phyloP scores from a whole-genome alignment of 495 filamentous ascomycete genomes.

The Durotheca rogersii region DNA sequence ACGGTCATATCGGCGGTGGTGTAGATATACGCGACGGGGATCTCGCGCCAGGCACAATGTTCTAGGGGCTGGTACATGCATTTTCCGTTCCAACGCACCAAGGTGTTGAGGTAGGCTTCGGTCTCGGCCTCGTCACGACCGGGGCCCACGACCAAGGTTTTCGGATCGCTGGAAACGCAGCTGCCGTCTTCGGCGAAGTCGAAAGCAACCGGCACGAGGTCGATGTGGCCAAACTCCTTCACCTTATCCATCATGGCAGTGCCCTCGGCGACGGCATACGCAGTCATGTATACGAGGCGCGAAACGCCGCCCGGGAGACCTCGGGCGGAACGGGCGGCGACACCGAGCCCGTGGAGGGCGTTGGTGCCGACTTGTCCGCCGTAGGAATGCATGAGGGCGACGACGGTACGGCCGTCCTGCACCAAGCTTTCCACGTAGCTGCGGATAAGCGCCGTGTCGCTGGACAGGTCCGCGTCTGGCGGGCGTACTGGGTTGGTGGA shows the following conservation, averaged over 20 bases:
- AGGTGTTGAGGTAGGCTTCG: conserved; percentile 19
- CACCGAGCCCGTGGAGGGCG: conserved; percentile 29
- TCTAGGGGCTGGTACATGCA: conserved; percentile 24
- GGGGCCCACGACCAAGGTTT: conserved; percentile 2
- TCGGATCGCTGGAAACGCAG: conserved; percentile 29
- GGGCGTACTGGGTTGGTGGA: conserved; percentile 27
- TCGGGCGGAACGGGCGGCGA: conserved; percentile 2
- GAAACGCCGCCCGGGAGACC: conserved; percentile 27
- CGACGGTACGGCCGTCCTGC: conserved; percentile 22
- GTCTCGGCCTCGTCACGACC: conserved; percentile 7
- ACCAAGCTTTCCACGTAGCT: conserved; percentile 31
- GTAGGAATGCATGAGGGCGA: conserved; percentile 41
- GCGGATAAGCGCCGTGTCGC: conserved; percentile 33
- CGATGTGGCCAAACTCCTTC: conserved; percentile 31
- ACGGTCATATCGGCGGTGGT: conserved; percentile 39
- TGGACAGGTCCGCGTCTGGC: conserved; percentile 29
- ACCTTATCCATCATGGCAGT: conserved; percentile 34
- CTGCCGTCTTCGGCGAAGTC: conserved; percentile 34
- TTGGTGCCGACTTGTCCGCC: conserved; percentile 39
- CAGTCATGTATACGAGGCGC: conserved; percentile 39
- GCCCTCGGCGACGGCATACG: conserved; percentile 27
- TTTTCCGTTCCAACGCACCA: conserved; percentile 39
- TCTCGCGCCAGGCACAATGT: conserved; percentile 37
- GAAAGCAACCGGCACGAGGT: conserved; percentile 35
- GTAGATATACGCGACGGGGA: conserved; percentile 42